Conservation (phyloP, 805 yeast species). For the Teunomyces aglyptinius region DNA sequence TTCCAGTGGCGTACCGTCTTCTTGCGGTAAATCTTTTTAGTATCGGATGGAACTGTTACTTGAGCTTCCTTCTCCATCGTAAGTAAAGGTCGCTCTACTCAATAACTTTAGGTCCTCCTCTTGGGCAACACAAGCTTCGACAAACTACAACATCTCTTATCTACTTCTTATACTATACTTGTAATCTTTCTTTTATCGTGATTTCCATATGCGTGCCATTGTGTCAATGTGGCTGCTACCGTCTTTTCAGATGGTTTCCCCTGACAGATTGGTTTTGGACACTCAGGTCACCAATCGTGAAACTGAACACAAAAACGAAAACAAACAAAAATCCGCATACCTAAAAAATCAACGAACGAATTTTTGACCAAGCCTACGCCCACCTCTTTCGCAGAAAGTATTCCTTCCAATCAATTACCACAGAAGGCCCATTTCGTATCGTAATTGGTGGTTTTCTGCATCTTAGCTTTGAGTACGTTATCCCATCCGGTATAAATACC, state of each 20-base stretch:
- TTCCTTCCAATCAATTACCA: background rate
- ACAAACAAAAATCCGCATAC: slow-evolving; percentile 1
- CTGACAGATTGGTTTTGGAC: background rate
- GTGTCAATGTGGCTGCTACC: background rate
- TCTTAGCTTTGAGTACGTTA: background rate
- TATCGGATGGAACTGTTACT: slow-evolving; percentile 79
- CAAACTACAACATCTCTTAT: no score
- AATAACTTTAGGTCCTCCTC: no score
- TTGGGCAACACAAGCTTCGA: no score
- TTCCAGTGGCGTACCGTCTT: slow-evolving; percentile 71
- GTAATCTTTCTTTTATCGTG: no score
- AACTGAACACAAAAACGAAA: slow-evolving; percentile 3
- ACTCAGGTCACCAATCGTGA: slow-evolving; percentile 1
- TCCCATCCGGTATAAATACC: background rate
- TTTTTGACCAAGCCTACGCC: slow-evolving; percentile 1
- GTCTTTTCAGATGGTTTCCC: background rate
- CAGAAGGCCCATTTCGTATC: background rate
- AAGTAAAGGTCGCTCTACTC: background rate
- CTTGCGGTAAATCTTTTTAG: slow-evolving; percentile 68
- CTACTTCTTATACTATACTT: no score
- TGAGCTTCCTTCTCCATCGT: slow-evolving; percentile 47
- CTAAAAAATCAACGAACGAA: slow-evolving; percentile 4
- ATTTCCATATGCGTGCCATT: no score
- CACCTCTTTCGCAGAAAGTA: slow-evolving; percentile 2
- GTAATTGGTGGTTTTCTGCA: background rate